Percentiles rank a stretch among this genome's conserved stretches.
phyloP scores from a whole-genome alignment of 2,329 filamentous ascomycete genomes.

The Colletotrichum camelliae region DNA sequence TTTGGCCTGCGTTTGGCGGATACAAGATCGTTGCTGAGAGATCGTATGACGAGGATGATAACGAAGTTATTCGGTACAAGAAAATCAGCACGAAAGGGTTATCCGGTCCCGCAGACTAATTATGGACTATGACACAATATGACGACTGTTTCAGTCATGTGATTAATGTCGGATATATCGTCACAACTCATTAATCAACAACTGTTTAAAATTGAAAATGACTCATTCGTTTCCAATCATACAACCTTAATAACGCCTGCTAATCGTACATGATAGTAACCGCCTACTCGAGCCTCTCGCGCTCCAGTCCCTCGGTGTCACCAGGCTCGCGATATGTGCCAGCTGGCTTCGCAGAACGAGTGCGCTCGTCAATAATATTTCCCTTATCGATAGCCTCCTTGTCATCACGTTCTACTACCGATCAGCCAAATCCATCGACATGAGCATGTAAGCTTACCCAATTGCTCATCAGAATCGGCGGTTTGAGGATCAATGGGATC shows the following conservation, averaged over 20 bases:
- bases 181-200: no score
- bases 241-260: background rate
- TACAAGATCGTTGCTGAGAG: conserved; percentile 54
- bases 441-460: conserved; percentile 30
- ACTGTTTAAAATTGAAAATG: no score
- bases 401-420: conserved; percentile 35
- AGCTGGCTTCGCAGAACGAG: conserved; percentile 32
- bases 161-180: no score
- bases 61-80: conserved; percentile 46
- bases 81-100: conserved; percentile 29
- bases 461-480: conserved; percentile 38
- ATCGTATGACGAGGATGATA: conserved; percentile 41
- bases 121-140: no score
- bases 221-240: no score
- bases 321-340: conserved; percentile 37
- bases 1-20: conserved; percentile 53
- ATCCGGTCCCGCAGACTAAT: background rate
- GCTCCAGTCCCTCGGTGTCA: conserved; percentile 33
- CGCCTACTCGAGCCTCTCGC: background rate
- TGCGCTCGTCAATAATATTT: conserved; percentile 41
- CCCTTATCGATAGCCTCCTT: conserved; percentile 39
- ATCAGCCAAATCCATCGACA: accelerated
- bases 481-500: conserved; percentile 33
- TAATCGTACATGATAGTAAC: background rate
- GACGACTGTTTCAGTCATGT: no score